A percentile compares a stretch with the other conserved stretches of the same genome.
Conservation (phyloP, 495 filamentous ascomycete species). For the Penicillium verhagenii region DNA sequence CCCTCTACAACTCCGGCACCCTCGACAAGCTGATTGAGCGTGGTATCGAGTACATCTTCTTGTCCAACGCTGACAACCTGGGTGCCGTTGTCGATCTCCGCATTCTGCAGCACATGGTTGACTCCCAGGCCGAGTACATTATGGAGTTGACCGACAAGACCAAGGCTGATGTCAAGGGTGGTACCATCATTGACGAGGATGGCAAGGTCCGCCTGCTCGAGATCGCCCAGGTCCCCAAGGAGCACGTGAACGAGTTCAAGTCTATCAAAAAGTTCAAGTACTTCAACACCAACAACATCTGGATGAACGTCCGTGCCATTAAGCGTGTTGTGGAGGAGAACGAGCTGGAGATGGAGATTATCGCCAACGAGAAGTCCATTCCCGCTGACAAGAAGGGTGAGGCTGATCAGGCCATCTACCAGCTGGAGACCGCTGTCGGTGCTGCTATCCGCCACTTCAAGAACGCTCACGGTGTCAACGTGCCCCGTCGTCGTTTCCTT, state of each 20-base stretch:
- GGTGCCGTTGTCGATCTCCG: constrained; percentile 96
- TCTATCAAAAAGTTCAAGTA: constrained; percentile 99
- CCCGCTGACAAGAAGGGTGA: constrained; percentile 99
- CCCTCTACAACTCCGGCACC: constrained; percentile 98
- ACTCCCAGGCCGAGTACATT: constrained; percentile 94
- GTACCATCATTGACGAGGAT: constrained; percentile 99
- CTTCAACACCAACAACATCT: constrained; percentile 99
- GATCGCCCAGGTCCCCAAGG: constrained; percentile 99
- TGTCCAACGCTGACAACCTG: constrained; percentile 98
- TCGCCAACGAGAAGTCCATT: constrained; percentile 98
- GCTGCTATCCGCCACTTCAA: constrained; percentile 98
- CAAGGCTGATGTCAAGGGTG: constrained; percentile 99
- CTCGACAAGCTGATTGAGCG: constrained; percentile 93
- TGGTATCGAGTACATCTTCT: constrained; percentile 96
- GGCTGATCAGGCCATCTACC: constrained; percentile 93
- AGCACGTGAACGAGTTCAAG: constrained; percentile 99
- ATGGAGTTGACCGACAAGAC: constrained; percentile 99
- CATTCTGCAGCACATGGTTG: constrained; percentile 98
- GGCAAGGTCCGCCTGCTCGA: constrained; percentile 93
- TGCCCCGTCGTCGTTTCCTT: constrained; percentile 95
- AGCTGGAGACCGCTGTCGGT: constrained; percentile 98
- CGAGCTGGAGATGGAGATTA: constrained; percentile 99
- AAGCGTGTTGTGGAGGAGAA: constrained; percentile 99
- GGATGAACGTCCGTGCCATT: constrained; percentile 96
- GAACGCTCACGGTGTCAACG: constrained; percentile 98